Percentiles rank a stretch among this genome's conserved stretches.
These are phyloP conservation scores for Pneumocystis wakefieldiae DNA, from an alignment of 1,139 yeast genomes.

Conservation along the genomic window DNA sequence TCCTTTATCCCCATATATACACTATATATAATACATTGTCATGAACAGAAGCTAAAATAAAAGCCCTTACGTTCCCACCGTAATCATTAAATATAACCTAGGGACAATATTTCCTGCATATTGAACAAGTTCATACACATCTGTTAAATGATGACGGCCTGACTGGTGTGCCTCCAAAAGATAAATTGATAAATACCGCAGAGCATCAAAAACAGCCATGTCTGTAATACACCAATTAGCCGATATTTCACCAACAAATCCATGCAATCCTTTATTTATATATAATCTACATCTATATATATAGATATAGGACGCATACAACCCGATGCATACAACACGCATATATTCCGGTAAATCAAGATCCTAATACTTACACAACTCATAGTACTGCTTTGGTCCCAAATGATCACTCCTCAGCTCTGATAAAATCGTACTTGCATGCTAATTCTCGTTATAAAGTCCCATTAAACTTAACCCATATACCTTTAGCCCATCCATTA, in stretches of 20 bases:
- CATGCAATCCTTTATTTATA: background rate
- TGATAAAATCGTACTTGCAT: slow-evolving; percentile 66
- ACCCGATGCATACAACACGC: background rate
- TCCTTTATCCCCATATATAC: slow-evolving; percentile 38
- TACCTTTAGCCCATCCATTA: slow-evolving; percentile 61
- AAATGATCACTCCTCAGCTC: slow-evolving; percentile 66
- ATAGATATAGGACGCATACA: background rate
- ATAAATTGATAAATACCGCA: slow-evolving; percentile 52
- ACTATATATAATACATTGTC: background rate
- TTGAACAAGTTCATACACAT: slow-evolving; percentile 84
- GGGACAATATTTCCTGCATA: slow-evolving; percentile 82
- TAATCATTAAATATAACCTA: slow-evolving; percentile 81
- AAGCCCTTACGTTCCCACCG: slow-evolving; percentile 50
- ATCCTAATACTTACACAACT: slow-evolving; percentile 47
- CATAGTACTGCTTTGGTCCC: slow-evolving; percentile 88
- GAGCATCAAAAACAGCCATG: slow-evolving; percentile 57
- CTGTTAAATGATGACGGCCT: slow-evolving; percentile 55
- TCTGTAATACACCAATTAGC: background rate
- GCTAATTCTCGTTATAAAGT: slow-evolving; percentile 25
- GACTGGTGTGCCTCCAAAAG: slow-evolving; percentile 52
- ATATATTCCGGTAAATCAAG: background rate
- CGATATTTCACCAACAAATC: too few species aligned
- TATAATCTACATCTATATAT: background rate
- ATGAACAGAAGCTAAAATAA: background rate
- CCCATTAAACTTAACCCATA: background rate